Evolutionary conservation across 1,284 basidiomycete species (phyloP), one percentile per base, ranked within the genome.

Genomic region (Puccinia novopanici): DNA sequence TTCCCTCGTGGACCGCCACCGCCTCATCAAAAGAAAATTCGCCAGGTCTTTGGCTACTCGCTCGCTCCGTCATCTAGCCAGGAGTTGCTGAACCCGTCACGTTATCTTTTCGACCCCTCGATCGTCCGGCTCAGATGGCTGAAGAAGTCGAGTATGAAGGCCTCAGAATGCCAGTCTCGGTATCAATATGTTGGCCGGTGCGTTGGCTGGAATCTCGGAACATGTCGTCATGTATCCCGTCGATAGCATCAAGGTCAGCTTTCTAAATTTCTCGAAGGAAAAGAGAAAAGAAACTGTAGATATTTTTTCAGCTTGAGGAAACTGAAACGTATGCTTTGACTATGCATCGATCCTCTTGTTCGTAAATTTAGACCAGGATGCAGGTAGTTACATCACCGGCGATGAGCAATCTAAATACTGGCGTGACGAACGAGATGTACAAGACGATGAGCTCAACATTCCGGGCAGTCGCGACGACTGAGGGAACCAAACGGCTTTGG

Each of bases 221-320:
- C 97, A 99, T 87, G 93, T 95, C 37, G 94, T 97, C 85, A 99
- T 99, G 92, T 99, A 94, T 86, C 97, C 97, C 3, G 89, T 99
- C 82, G 97, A 99, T 87, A 95, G 93, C 84, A 97, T 99, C 86
- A 98, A 99, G 89, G 96, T 93, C 81, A 83, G 91, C 52, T 45
- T 13, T 22, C 1, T 19, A 24, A 42, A 15, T 48, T n/a, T 63
- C 34, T 67, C 55, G 59, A 61, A 27, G 34, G 30, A 30, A 48
- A 45, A 30, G 45, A 68, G 59, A 55, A 68, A 30, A 27, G 45
- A 68, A 59, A 59, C 63, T 17, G 57, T 15, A 10, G 3, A 34
- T 2, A 4, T 15, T 15, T 59, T 59, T 68, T n/a, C 27, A 30
- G 52, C n/a, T 57, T 42, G 17, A 55, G 81, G 30, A 34, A 37